These are phyloP conservation scores for Eucalyptus pauciflora DNA, from an alignment of 345 rosid genomes.

Conservation along the genomic window DNA sequence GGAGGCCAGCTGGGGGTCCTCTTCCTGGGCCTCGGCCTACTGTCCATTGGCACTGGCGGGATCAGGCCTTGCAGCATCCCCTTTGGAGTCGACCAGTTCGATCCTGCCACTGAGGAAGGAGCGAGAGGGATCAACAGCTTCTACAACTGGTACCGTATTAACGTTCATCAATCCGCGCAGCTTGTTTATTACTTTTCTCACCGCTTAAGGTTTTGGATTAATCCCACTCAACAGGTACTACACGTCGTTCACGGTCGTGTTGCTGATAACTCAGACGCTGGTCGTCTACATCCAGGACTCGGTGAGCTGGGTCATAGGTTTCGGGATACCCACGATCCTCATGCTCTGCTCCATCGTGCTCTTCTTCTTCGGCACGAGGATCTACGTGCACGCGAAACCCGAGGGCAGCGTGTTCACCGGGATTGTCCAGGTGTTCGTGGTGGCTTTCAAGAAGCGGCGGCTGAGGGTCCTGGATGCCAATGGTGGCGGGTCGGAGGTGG, in stretches of 20 bases:
- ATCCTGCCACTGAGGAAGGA: constrained; percentile 55
- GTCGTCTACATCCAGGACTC: constrained; percentile 68
- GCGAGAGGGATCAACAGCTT: constrained; percentile 53
- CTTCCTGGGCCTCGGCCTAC: constrained; percentile 25
- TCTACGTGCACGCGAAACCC: constrained; percentile 48
- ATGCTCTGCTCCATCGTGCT: constrained; percentile 41
- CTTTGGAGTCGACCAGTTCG: constrained; percentile 78
- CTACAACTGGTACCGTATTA: constrained; percentile 40
- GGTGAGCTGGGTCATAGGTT: constrained; percentile 71
- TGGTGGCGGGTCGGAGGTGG: background rate
- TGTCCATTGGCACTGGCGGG: constrained; percentile 64
- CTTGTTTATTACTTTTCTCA: background rate
- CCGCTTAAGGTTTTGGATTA: background rate
- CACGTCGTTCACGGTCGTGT: constrained; percentile 42
- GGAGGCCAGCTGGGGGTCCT: constrained; percentile 30
- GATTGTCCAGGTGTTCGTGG: constrained; percentile 35
- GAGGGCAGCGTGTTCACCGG: constrained; percentile 58
- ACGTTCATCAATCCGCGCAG: background rate
- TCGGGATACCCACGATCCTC: constrained; percentile 55
- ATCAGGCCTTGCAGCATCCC: constrained; percentile 76
- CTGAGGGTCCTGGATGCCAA: constrained; percentile 4
- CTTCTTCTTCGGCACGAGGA: constrained; percentile 40
- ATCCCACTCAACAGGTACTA: constrained; percentile 12
- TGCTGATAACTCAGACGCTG: constrained; percentile 35
- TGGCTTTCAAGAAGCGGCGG: constrained; percentile 41